Evolutionary conservation across 1,284 basidiomycete species (phyloP).

Genomic region (Rhodotorula mucilaginosa): DNA sequence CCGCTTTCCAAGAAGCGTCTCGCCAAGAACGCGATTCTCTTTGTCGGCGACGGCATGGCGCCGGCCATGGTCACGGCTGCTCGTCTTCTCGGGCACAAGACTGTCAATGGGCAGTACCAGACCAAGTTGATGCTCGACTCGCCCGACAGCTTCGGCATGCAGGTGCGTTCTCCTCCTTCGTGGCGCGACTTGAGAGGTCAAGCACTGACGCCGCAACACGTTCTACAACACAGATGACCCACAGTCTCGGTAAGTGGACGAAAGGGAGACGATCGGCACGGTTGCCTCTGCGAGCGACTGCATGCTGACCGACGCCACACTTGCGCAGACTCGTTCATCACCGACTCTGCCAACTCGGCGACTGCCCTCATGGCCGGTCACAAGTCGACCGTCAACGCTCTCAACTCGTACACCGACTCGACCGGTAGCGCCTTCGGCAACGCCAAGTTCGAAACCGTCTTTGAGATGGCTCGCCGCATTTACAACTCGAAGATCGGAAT

Average conservation of each 20-base stretch:
- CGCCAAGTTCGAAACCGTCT: constrained; percentile 51
- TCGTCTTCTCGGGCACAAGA: constrained; percentile 53
- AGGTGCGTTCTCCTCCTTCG: too few species aligned
- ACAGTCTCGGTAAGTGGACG: constrained; percentile 41
- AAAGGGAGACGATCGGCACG: constrained; percentile 34
- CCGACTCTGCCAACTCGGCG: constrained; percentile 54
- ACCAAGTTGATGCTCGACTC: constrained; percentile 47
- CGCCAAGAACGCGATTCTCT: constrained; percentile 50
- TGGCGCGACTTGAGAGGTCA: too few species aligned
- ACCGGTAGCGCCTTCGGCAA: constrained; percentile 47
- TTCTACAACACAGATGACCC: constrained; percentile 40
- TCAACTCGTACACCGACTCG: constrained; percentile 32
- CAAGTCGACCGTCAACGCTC: constrained; percentile 51
- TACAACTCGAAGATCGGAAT: constrained; percentile 50
- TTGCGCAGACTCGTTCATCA: constrained; percentile 5
- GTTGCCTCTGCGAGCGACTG: too few species aligned
- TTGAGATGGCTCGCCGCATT: constrained; percentile 42
- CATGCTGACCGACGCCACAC: background rate
- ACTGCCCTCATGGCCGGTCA: constrained; percentile 51
- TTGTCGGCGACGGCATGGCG: constrained; percentile 43
- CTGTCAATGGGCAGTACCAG: constrained; percentile 52
- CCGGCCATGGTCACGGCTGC: constrained; percentile 45
- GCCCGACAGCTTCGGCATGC: constrained; percentile 39
- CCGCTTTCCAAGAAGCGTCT: constrained; percentile 44
- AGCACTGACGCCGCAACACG: too few species aligned